A percentile compares a stretch with the other conserved stretches of the same genome.
Evolutionary conservation across 345 rosid genomes (phyloP).

Genomic region (Corchorus olitorius): DNA sequence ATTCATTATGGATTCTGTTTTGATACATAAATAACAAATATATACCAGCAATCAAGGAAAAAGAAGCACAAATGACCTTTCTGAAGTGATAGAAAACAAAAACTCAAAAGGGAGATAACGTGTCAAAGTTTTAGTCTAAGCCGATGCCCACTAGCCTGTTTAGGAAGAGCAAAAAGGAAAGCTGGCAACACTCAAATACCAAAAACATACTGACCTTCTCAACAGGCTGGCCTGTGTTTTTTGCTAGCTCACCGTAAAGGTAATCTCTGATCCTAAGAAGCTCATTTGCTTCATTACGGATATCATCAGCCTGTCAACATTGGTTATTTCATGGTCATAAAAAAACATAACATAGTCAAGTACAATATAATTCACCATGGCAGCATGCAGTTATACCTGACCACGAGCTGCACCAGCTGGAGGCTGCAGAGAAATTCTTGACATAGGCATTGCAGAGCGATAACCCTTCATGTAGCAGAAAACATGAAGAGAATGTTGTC

Average conservation of each 20-base stretch:
- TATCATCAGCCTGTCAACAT: conserved; percentile 69
- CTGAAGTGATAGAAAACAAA: not conserved
- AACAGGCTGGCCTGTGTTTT: conserved; percentile 74
- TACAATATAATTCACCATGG: not conserved
- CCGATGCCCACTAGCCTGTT: not conserved
- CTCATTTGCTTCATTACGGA: conserved; percentile 75
- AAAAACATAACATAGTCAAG: not conserved
- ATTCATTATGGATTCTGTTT: not conserved
- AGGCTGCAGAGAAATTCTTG: conserved; percentile 66
- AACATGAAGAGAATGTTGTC: conserved; percentile 8
- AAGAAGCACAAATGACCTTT: not conserved
- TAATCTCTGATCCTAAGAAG: conserved; percentile 81
- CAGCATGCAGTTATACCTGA: conserved; percentile 50
- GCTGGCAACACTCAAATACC: not conserved
- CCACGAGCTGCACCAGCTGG: conserved; percentile 88
- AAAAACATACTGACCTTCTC: conserved; percentile 61
- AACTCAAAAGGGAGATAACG: not conserved
- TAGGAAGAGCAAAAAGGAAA: not conserved
- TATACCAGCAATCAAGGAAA: not conserved
- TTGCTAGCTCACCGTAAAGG: conserved; percentile 71
- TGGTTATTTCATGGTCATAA: not conserved
- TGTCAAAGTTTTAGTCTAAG: not conserved
- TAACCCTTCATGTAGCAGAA: conserved; percentile 47
- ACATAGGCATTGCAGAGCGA: conserved; percentile 72
- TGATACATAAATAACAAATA: not conserved